phyloP scores from a whole-genome alignment of 129 eudicot species.

The Smallanthus sonchifolius region DNA sequence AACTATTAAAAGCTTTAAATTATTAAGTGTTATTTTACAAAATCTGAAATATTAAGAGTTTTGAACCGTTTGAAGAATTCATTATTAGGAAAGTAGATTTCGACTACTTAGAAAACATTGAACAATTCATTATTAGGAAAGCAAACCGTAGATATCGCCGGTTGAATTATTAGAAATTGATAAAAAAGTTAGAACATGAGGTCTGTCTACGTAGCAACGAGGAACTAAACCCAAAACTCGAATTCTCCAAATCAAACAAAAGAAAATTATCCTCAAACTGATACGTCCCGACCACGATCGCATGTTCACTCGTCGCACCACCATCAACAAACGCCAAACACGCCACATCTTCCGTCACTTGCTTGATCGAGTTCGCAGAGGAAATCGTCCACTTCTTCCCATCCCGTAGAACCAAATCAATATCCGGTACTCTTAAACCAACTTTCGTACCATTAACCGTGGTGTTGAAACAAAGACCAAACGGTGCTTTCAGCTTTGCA shows the following conservation, averaged over 20 bases:
- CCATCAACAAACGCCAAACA: conserved; percentile 11
- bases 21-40: too few species aligned
- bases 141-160: neutral
- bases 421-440: neutral
- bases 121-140: conserved; percentile 2
- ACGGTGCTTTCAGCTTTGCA: neutral
- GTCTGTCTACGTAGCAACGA: conserved; percentile 7
- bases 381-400: conserved; percentile 14
- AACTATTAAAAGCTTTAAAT: too few species aligned
- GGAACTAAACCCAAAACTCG: conserved; percentile 10
- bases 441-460: neutral
- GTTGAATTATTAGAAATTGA: neutral
- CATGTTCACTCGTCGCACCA: conserved; percentile 8
- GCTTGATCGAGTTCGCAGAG: conserved; percentile 1
- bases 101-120: neutral
- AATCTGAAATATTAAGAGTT: too few species aligned
- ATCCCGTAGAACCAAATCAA: neutral
- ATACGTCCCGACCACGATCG: conserved; percentile 1
- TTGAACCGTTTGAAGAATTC: too few species aligned
- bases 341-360: neutral
- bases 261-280: conserved; percentile 16
- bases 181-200: neutral
- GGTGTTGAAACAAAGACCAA: conserved; percentile 14
- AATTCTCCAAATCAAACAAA: conserved; percentile 9
- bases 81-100: too few species aligned